These are phyloP conservation scores for Alternaria atra DNA, from an alignment of 2,329 filamentous ascomycete genomes.

Conservation along the genomic window DNA sequence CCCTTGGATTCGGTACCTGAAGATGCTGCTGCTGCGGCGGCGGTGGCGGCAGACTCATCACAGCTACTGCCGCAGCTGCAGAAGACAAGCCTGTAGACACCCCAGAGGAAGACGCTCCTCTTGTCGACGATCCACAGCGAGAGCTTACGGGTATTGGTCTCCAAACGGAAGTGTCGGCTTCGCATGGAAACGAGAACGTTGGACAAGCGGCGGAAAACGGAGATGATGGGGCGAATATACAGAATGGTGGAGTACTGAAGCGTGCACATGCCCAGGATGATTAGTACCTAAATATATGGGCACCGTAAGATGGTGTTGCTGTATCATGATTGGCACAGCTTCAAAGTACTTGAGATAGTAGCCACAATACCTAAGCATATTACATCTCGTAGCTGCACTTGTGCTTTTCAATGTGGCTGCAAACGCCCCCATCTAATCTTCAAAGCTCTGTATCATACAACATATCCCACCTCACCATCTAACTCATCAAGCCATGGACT, in stretches of 20 bases:
- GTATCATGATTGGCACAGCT: not conserved
- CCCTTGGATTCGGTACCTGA: not conserved
- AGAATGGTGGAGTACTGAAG: not conserved
- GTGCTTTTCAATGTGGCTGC: not conserved
- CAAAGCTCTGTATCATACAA: not conserved
- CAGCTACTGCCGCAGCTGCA: not conserved
- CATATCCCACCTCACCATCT: not conserved
- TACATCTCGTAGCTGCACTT: not conserved
- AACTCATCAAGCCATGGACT: conserved; percentile 38
- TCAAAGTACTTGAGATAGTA: not conserved
- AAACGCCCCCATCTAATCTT: not conserved
- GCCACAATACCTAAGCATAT: not conserved
- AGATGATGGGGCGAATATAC: not conserved
- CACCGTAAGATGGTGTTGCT: not conserved
- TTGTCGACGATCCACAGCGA: not conserved
- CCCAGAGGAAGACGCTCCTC: not conserved
- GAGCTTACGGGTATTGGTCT: not conserved
- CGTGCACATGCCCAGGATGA: not conserved
- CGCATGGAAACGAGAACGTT: not conserved
- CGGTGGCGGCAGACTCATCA: not conserved
- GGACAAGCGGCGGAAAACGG: not conserved
- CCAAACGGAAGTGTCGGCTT: not conserved
- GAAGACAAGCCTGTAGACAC: not conserved
- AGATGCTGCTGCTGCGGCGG: not conserved
- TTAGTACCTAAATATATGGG: not conserved